Base-by-base conservation (phyloP, 768 basidiomycete genomes). In the Boletus huronensis region DNA sequence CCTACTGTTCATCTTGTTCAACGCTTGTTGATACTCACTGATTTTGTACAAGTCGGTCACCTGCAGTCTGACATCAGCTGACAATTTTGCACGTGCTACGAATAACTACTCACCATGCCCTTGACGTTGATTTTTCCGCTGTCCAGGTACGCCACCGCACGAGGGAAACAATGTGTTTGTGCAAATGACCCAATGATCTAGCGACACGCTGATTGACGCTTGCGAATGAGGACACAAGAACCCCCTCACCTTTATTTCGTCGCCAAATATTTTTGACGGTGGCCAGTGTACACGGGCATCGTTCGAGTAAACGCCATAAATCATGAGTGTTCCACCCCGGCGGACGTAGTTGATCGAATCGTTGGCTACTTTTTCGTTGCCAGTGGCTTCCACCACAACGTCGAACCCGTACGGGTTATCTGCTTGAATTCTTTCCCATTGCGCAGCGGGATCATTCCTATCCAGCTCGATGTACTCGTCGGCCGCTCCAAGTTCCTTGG, bases 121-220 rank as follows among this genome's bases (percentile, higher is more conserved):
- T 87, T 84, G 23, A 87, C 81, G 42, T 79, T 85, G 62, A 93
- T 76, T 75, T 89, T 93, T 16, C 89, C 87, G 57, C 82, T 82
- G 59, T 94, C 91, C 26, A 93, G 80, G 66, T 93, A 92, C 3
- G 84, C 85, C 41, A 93, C 84, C 5, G 90, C 90, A 6, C 92
- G 83, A 39, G 90, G 90, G 81, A 95, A 93, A 71, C 90, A 91
- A 74, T 78, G 83, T 0, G 82, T 85, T 62, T 92, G 90, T 5
- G 90, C 85, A 75, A 93, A 92, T 0, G 90, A 92, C 11, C 90
- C 88, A 58, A 93, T 87, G 62, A 92, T 90, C 87, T 89, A 7
- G 51, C 43, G 16, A 42, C 49, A 43, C 28, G 14, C 25, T 52
- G 39, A 42, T 29, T 50, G n/a, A 50, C 9, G 5, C 17, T 17